Evolutionary conservation across 768 basidiomycete genomes (phyloP).

Genomic region (Auricularia sp.): DNA sequence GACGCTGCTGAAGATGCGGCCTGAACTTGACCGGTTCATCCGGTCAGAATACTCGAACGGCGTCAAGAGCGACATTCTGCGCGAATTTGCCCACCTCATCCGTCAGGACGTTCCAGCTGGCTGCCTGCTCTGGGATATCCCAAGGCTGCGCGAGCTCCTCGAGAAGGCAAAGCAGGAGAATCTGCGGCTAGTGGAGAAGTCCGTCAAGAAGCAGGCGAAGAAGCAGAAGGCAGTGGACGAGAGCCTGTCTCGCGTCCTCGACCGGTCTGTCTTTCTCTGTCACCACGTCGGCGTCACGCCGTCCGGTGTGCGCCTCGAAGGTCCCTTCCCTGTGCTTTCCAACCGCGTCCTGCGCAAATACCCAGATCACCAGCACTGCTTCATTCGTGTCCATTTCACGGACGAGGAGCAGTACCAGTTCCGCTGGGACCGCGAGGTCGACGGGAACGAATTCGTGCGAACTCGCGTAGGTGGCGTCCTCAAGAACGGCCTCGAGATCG

Average conservation of each 20-base stretch:
- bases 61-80: constrained; percentile 42
- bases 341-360: constrained; percentile 74
- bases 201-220: neutral
- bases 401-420: constrained; percentile 72
- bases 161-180: neutral
- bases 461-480: constrained; percentile 49
- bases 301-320: constrained; percentile 63
- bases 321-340: constrained; percentile 65
- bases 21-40: constrained; percentile 24
- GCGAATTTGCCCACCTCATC: constrained; percentile 42
- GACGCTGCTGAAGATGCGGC: constrained; percentile 36
- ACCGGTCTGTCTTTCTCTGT: constrained; percentile 38
- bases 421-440: constrained; percentile 59
- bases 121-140: neutral
- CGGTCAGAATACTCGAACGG: constrained; percentile 19
- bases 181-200: neutral
- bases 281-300: constrained; percentile 72
- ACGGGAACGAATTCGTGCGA: constrained; percentile 44
- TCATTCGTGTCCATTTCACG: constrained; percentile 75
- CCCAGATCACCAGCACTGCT: constrained; percentile 48
- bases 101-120: constrained; percentile 24
- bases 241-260: neutral
- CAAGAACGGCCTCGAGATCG: constrained; percentile 58
- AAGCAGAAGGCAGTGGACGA: neutral
- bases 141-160: neutral